Conservation (phyloP, 2,329 filamentous ascomycete species). For the Botrytis paeoniae region DNA sequence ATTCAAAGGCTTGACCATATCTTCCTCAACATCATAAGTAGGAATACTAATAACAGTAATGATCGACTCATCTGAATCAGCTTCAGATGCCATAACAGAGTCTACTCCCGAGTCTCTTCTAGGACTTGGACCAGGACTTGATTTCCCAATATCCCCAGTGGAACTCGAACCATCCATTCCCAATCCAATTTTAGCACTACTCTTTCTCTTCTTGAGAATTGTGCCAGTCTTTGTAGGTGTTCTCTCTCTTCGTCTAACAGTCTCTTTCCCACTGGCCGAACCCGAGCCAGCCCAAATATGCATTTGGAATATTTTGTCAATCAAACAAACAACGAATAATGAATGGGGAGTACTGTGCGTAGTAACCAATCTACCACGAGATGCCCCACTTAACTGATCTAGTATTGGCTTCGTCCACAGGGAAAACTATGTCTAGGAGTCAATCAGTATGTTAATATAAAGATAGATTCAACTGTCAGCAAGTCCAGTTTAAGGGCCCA, state of each 20-base stretch:
- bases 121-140: neutral
- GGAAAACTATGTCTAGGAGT: neutral
- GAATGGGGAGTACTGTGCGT: neutral
- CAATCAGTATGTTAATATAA: neutral
- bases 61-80: neutral
- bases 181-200: neutral
- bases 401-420: too few species aligned
- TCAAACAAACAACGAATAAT: neutral
- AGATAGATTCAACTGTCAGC: neutral
- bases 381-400: neutral
- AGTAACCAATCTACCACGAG: neutral
- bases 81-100: neutral
- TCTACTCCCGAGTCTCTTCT: neutral
- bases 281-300: constrained; percentile 13
- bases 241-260: neutral
- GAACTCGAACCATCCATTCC: neutral
- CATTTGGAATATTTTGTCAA: neutral
- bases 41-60: neutral
- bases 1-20: neutral
- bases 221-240: neutral
- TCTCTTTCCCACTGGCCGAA: neutral
- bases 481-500: neutral
- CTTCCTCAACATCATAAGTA: neutral
- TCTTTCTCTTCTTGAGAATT: neutral
- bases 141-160: neutral